Evolutionary conservation across 1,284 basidiomycete genomes (phyloP), one percentile per base, ranked within the genome.

Genomic region (Tilletia setariae): DNA sequence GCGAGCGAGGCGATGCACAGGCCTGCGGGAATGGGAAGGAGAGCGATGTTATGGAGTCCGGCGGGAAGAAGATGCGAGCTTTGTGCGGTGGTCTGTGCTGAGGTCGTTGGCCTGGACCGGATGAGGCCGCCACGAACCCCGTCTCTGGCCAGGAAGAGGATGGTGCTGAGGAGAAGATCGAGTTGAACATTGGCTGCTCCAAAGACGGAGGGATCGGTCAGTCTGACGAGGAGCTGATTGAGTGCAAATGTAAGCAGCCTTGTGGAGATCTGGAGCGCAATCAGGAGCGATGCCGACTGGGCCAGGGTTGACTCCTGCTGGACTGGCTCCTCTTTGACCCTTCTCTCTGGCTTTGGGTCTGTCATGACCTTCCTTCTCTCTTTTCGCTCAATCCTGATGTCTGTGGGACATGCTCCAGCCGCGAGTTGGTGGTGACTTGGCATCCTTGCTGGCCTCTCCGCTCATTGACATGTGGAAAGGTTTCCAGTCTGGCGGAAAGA

Each of bases 101-200:
- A 61, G 56, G 56, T 7, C 8, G 16, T 30, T 7, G 46, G 46
- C 16, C 46, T 19, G 3, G 46, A 53, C 7, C 51, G n/a, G 40
- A 65, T 42, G 44, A 51, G 40, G 25, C 23, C 49, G 15, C 49
- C 16, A 19, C 65, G 65, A 16, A 98, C 87, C 2, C 94, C 94
- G 82, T 98, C 96, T 11, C 95, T 86, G 35, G 91, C 90, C 7
- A 98, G 86, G 81, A 98, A 96, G 46, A 98, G 86, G 75, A 96
- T 91, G 15, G 93, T 93, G 71, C 90, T 91, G 44, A 92, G 87
- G 32, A 98, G 83, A 42, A 91, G 87, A 77, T 94, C 92, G 82
- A 94, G 91, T 77, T 93, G 91, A 67, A 94, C 90, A 2, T 90
- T 88, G 11, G 91, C 91, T 0, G 90, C 91, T 6, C 92, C 92